These are phyloP conservation scores for Lipomyces yamadae DNA, from an alignment of 805 yeast genomes.

Conservation along the genomic window DNA sequence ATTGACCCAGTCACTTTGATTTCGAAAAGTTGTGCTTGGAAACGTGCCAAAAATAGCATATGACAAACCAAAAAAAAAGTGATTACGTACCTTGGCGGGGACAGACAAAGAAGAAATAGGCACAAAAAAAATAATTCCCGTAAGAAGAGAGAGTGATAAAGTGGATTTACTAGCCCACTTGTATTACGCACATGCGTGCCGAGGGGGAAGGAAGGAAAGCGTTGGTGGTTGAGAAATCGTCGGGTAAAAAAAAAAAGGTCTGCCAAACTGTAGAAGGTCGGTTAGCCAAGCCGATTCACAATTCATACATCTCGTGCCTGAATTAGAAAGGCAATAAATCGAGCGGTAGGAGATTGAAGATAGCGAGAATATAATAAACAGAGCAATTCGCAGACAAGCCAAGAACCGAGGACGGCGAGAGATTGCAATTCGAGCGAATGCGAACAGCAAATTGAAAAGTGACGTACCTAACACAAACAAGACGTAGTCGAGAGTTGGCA, in stretches of 20 bases:
- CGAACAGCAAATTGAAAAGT: neutral
- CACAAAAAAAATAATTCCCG: neutral
- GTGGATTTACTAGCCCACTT: neutral
- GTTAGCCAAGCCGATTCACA: neutral
- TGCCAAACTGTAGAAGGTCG: neutral
- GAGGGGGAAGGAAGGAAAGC: neutral
- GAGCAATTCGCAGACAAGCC: neutral
- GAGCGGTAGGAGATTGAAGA: neutral
- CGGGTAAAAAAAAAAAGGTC: neutral
- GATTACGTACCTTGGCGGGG: neutral
- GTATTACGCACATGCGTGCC: constrained; percentile 8
- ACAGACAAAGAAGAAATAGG: neutral
- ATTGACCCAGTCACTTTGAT: neutral
- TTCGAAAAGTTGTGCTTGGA: neutral
- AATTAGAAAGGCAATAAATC: neutral
- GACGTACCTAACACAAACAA: neutral
- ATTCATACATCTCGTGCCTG: neutral
- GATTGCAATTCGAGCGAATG: neutral
- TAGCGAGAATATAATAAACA: neutral
- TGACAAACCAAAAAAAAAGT: neutral
- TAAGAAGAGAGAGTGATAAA: neutral
- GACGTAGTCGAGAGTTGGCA: neutral
- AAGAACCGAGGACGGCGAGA: neutral
- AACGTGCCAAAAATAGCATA: neutral
- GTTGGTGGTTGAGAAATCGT: neutral